These are phyloP conservation scores for Nakataea oryzae DNA, from an alignment of 2,329 filamentous ascomycete genomes.

Conservation along the genomic window DNA sequence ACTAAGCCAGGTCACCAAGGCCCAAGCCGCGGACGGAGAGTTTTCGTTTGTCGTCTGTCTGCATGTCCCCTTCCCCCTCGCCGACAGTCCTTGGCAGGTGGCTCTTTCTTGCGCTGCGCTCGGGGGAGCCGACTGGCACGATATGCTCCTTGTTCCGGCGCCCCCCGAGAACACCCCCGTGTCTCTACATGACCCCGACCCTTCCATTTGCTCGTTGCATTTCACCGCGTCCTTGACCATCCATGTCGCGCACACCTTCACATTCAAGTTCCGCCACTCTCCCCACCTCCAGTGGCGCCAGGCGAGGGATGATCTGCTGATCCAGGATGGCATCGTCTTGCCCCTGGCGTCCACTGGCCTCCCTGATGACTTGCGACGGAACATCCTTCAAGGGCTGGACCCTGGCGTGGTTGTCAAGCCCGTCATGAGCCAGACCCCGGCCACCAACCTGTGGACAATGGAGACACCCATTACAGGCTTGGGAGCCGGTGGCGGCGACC, in stretches of 20 bases:
- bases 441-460: slow-evolving; percentile 62
- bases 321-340: slow-evolving; percentile 53
- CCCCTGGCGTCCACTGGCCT: slow-evolving; percentile 12
- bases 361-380: slow-evolving; percentile 30
- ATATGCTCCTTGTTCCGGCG: slow-evolving; percentile 31
- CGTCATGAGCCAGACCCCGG: slow-evolving; percentile 53
- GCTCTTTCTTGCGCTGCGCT: slow-evolving; percentile 56
- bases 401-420: slow-evolving; percentile 41
- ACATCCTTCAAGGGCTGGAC: slow-evolving; percentile 49
- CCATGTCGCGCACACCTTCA: slow-evolving; percentile 47
- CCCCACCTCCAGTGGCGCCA: slow-evolving; percentile 54
- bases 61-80: slow-evolving; percentile 47
- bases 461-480: slow-evolving; percentile 45
- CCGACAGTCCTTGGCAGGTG: slow-evolving; percentile 56
- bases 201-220: slow-evolving; percentile 31
- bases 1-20: slow-evolving; percentile 61
- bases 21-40: slow-evolving; percentile 35
- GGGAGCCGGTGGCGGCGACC: slow-evolving; percentile 40
- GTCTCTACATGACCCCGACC: slow-evolving; percentile 33
- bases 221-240: slow-evolving; percentile 43
- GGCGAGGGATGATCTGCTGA: slow-evolving; percentile 53
- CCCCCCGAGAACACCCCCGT: slow-evolving; percentile 26
- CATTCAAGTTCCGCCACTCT: slow-evolving; percentile 54
- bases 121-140: slow-evolving; percentile 35
- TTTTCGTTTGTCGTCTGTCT: slow-evolving; percentile 59